Base-by-base conservation (phyloP, 2,329 filamentous ascomycete species). In the Colletotrichum lupini region DNA sequence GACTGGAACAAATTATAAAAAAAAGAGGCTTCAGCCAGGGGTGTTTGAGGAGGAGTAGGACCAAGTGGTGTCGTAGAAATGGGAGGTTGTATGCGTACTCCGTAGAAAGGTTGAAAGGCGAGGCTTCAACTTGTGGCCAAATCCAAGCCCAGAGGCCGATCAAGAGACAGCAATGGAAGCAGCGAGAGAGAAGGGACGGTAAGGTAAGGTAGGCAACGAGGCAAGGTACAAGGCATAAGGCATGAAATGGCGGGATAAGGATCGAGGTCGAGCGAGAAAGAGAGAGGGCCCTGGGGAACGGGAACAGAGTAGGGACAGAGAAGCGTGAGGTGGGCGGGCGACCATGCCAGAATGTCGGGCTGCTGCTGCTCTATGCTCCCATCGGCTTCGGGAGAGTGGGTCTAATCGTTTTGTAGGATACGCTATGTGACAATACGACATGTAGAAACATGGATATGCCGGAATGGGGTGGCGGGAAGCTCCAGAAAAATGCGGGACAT, bases 281-380 rank as follows among this genome's bases (percentile, higher is more conserved):
- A 32, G 62, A 71, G 68, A 67, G 49, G 37, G 14, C 32, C 35
- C 24, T 37, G 58, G 49, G 58, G 49, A 58, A 64, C 49, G 28
- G 61, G 53, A 32, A 59, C 52, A 57, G 42, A 69, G 53, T 63
- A 61, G 68, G 56, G 63, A 71, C 68, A 61, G 68, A 69, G 58
- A 49, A 67, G 66, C 58, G 53, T 16, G 68, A 69, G 70, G 70
- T 70, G 71, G 71, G 71, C 67, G 67, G 70, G 71, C 56, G 67
- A 16, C 60, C 55, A 62, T 60, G 56, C 59, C 53, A 64, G 42
- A 61, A 32, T 68, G 53, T 67, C 65, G 59, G 69, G 26, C 65
- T 49, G 52, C 57, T 22, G 5, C 37, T 42, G 37, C 49, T 28
- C 60, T 69, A 46, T 72, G 53, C 69, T 72, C 68, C 30, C 53